Evolutionary conservation across 306 rosid species (phyloP).

Genomic region (Rosa rugosa): DNA sequence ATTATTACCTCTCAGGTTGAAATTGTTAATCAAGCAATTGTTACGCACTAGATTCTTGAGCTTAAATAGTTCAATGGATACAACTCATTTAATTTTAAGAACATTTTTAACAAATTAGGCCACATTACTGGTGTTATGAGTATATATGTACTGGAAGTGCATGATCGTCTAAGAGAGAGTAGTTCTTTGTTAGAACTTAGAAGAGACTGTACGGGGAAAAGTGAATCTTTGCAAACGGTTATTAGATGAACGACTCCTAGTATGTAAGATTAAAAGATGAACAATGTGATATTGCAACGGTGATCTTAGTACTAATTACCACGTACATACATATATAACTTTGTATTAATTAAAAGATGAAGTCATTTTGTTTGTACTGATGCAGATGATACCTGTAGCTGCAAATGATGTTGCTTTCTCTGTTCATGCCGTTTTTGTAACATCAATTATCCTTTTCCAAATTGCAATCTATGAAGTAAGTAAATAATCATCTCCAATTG

Average conservation of each 20-base stretch:
- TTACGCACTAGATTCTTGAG: no score
- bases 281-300: not conserved
- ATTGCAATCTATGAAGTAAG: constrained; percentile 73
- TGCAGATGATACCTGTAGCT: constrained; percentile 97
- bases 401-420: constrained; percentile 95
- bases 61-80: no score
- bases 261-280: not conserved
- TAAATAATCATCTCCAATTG: not conserved
- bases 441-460: constrained; percentile 67
- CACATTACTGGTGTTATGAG: no score
- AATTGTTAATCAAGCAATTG: not conserved
- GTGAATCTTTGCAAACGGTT: no score
- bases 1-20: not conserved
- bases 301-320: not conserved
- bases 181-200: no score
- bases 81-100: no score
- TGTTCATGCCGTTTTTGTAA: constrained; percentile 71
- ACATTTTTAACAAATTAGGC: no score
- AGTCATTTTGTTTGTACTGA: not conserved
- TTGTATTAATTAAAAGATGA: not conserved
- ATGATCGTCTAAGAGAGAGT: no score
- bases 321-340: not conserved
- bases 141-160: no score
- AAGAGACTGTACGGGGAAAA: no score
- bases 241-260: no score